Evolutionary conservation across 2,329 filamentous ascomycete species (phyloP), one percentile per base, ranked within the genome.

Genomic region (Diplodia mutila): DNA sequence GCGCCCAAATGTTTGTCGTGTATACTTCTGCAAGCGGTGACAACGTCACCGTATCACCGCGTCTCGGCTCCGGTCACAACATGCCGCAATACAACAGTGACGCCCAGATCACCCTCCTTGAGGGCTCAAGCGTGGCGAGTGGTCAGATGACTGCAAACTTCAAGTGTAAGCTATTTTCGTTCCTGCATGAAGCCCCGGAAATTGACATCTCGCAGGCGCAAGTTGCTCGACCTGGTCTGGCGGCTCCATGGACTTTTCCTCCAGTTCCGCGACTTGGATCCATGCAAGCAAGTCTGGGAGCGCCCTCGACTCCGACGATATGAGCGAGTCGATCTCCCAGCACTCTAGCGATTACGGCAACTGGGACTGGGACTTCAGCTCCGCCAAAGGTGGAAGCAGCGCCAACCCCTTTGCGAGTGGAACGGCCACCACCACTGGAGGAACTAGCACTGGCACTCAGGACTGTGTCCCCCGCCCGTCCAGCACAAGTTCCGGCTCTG

Each of bases 21-120:
- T 89, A 89, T 71, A 81, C 84, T n/a, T 80, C 82, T 29, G 77
- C 81, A 48, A 76, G 76, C 46, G 83, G 85, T 29, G 81, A 76
- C 52, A 88, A 87, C 69, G 84, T 89, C 16, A 89, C 87, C 0
- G 70, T 89, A 9, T 88, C 86, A 3, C 83, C 86, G 11, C 78
- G 86, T 49, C 71, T 79, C 7, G 82, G 81, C 9, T 77, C 72
- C 14, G 84, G 84, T 7, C 73, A 86, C 37, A 69, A 65, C 3
- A 70, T 78, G 69, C 86, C 86, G 2, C 69, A 73, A 18, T 74
- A 80, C 65, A 81, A 84, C 69, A 75, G 75, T 3, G 72, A 75
- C 29, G 78, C 83, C 1, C 70, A 84, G 65, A 77, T 85, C 21
- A 81, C 80, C 14, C 71, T 88, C 3, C 78, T 88, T 0, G 84